phyloP scores from a whole-genome alignment of 768 basidiomycete genomes.

The Gelatoporia subvermispora region DNA sequence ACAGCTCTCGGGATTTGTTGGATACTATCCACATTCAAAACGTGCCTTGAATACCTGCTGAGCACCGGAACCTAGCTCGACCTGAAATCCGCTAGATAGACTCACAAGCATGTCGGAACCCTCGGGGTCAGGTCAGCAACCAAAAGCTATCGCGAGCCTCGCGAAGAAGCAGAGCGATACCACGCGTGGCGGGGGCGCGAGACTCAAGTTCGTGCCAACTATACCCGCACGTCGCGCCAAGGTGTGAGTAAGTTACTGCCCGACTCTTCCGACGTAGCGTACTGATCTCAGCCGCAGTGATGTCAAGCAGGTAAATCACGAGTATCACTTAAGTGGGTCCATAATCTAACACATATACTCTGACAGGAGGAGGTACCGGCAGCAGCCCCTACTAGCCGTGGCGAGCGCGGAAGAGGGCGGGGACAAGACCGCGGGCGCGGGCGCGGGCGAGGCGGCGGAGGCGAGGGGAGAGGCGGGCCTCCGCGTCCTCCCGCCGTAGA shows the following conservation, averaged over 20 bases:
- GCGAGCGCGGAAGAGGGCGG: constrained; percentile 40
- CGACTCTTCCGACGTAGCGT: constrained; percentile 12
- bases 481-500: constrained; percentile 49
- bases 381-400: constrained; percentile 4
- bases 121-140: constrained; percentile 4
- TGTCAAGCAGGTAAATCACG: constrained; percentile 51
- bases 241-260: constrained; percentile 49
- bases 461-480: constrained; percentile 46
- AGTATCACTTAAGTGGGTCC: neutral
- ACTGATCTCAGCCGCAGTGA: constrained; percentile 38
- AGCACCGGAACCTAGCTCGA: too few relatives aligned
- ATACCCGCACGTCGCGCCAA: constrained; percentile 74
- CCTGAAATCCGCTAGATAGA: neutral
- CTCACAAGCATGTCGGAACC: constrained; percentile 1
- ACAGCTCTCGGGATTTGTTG: too few relatives aligned
- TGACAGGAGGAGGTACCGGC: constrained; percentile 13
- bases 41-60: too few relatives aligned
- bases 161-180: constrained; percentile 67
- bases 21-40: too few relatives aligned
- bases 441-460: constrained; percentile 39
- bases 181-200: constrained; percentile 69
- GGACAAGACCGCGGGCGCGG: constrained; percentile 22
- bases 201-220: constrained; percentile 77
- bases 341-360: neutral
- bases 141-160: constrained; percentile 73